Conservation (phyloP, 805 yeast genomes). For the Candida dajiaensis region DNA sequence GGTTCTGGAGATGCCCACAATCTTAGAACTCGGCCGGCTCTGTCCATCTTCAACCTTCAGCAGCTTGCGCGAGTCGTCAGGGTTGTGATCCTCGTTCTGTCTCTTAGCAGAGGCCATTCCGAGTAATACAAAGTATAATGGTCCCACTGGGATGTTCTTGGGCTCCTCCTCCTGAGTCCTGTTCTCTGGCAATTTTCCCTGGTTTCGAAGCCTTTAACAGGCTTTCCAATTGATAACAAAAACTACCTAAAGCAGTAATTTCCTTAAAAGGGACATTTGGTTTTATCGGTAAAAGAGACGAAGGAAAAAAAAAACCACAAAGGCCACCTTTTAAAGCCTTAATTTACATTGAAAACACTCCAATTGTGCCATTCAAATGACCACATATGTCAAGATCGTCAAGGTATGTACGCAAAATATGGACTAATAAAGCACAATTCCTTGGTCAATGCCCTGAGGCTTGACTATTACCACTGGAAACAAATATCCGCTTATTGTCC, state of each 20-base stretch:
- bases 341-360: neutral
- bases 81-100: neutral
- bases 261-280: neutral
- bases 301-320: neutral
- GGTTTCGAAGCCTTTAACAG: too few relatives aligned
- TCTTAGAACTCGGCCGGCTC: conserved; percentile 15
- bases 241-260: neutral
- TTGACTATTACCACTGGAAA: neutral
- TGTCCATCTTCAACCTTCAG: neutral
- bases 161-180: too few relatives aligned
- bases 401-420: conserved; percentile 35
- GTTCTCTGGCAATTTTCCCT: neutral
- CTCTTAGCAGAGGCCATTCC: neutral
- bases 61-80: neutral
- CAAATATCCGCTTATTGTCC: neutral
- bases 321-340: neutral
- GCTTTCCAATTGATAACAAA: neutral
- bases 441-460: too few relatives aligned
- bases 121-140: too few relatives aligned
- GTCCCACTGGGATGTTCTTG: too few relatives aligned
- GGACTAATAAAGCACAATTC: neutral
- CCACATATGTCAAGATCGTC: conserved; percentile 68
- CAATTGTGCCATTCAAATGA: conserved; percentile 33
- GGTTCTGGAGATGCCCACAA: conserved; percentile 49
- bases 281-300: neutral